Percentiles rank a stretch among this genome's conserved stretches.
Conservation (phyloP, 139 green algal genomes). For the Chlamydomonas incerta region DNA sequence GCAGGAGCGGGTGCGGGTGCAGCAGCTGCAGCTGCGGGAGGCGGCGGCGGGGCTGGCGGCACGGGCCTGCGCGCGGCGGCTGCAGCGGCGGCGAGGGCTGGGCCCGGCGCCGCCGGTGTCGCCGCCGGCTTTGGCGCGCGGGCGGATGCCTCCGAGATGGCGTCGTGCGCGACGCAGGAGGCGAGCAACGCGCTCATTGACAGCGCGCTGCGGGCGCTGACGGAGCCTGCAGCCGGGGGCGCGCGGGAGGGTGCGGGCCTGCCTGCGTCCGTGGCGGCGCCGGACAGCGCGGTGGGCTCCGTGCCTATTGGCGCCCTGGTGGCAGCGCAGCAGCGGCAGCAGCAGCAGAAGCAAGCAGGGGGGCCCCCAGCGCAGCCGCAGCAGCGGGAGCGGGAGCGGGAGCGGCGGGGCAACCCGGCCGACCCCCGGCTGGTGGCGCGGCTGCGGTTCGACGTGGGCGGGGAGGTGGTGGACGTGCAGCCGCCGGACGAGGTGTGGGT, state of each 20-base stretch:
- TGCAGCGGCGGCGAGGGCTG: not conserved
- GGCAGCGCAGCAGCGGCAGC: constrained; percentile 8
- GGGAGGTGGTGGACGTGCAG: constrained; percentile 51
- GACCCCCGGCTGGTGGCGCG: constrained; percentile 54
- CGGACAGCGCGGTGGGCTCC: not conserved
- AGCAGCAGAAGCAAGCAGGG: not conserved
- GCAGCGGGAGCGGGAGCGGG: constrained; percentile 1
- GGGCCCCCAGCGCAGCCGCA: not conserved
- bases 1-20: constrained; percentile 5
- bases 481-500: constrained; percentile 16
- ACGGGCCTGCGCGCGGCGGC: not conserved
- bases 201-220: constrained; percentile 16
- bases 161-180: not conserved
- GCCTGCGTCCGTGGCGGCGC: not conserved
- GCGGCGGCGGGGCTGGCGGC: not conserved
- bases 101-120: not conserved
- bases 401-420: not conserved
- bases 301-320: not conserved
- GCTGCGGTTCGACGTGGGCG: constrained; percentile 56
- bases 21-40: not conserved
- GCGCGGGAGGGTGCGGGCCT: not conserved
- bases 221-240: not conserved
- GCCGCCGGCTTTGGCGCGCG: not conserved
- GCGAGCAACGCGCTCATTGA: constrained; percentile 28
- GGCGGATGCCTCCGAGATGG: not conserved